Evolutionary conservation across 352 stramenopile genomes (phyloP).

Genomic region (Pythium rhizo-oryzae): DNA sequence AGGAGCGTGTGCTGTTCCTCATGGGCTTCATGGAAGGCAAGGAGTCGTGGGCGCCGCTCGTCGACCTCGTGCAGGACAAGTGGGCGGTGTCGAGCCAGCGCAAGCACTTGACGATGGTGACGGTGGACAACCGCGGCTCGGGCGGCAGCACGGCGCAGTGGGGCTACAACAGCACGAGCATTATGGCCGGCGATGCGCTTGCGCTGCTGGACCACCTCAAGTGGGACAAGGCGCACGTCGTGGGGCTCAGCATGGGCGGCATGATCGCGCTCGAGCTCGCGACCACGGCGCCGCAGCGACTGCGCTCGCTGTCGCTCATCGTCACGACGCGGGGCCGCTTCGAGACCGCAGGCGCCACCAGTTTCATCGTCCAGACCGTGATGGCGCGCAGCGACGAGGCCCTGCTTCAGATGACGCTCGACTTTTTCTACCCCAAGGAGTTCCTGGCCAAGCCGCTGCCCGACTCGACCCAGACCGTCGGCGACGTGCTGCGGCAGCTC

Average conservation of each 20-base stretch:
- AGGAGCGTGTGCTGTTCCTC: slow-evolving; percentile 54
- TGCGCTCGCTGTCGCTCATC: slow-evolving; percentile 62
- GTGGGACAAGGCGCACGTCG: slow-evolving; percentile 36
- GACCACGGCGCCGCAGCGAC: slow-evolving; percentile 39
- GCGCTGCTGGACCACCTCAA: slow-evolving; percentile 61
- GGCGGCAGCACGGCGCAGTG: slow-evolving; percentile 46
- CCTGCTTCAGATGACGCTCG: slow-evolving; percentile 48
- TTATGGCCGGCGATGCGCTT: slow-evolving; percentile 61
- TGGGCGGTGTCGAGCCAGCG: slow-evolving; percentile 34
- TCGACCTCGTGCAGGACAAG: slow-evolving; percentile 48
- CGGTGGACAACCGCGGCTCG: slow-evolving; percentile 63
- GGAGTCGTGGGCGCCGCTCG: slow-evolving; percentile 54
- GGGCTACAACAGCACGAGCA: slow-evolving; percentile 53
- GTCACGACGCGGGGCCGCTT: slow-evolving; percentile 62
- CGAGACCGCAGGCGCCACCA: slow-evolving; percentile 29
- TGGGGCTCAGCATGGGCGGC: slow-evolving; percentile 57
- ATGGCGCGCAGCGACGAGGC: slow-evolving; percentile 38
- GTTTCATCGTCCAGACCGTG: slow-evolving; percentile 42
- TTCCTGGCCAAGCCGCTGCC: slow-evolving; percentile 40
- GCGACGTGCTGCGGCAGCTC: slow-evolving; percentile 48
- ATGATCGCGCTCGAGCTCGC: slow-evolving; percentile 75
- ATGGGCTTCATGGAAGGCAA: slow-evolving; percentile 60
- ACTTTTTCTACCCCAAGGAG: slow-evolving; percentile 55
- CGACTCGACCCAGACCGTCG: slow-evolving; percentile 36
- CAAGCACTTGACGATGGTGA: slow-evolving; percentile 46